A percentile compares a stretch with the other conserved stretches of the same genome.
Conservation (phyloP, 2,329 filamentous ascomycete species). For the Aspergillus sp. region DNA sequence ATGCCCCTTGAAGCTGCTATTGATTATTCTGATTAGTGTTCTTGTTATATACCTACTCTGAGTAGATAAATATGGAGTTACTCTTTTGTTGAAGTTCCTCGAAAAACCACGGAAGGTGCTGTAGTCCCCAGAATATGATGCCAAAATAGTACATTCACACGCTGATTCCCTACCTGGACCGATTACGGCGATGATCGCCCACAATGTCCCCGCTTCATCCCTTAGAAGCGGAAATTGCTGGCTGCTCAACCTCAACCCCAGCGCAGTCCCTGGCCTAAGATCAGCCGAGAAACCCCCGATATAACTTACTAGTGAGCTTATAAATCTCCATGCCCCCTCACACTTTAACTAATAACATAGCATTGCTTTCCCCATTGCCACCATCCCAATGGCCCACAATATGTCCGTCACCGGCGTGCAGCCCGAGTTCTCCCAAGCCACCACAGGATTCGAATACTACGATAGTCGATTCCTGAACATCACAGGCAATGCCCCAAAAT, state of each 20-base stretch:
- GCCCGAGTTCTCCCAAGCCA: constrained; percentile 1
- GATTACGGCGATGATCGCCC: not conserved
- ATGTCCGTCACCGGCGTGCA: not conserved
- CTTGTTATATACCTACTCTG: not conserved
- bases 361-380: too few species aligned
- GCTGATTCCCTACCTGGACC: not conserved
- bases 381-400: not conserved
- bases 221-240: not conserved
- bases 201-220: not conserved
- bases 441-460: constrained; percentile 16
- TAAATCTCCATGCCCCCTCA: not conserved
- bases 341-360: too few species aligned
- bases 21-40: too few species aligned
- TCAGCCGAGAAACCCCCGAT: not conserved
- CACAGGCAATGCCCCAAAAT: constrained; percentile 38
- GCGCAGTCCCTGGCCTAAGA: not conserved
- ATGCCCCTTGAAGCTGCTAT: too few species aligned
- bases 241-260: not conserved
- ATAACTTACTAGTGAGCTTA: not conserved
- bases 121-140: too few species aligned
- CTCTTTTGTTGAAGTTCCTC: too few species aligned
- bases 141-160: too few species aligned
- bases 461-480: constrained; percentile 31
- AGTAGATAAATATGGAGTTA: not conserved
- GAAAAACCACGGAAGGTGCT: too few species aligned